These are phyloP conservation scores for Zygoascus biomembranicola DNA, from an alignment of 805 yeast genomes.

Conservation along the genomic window DNA sequence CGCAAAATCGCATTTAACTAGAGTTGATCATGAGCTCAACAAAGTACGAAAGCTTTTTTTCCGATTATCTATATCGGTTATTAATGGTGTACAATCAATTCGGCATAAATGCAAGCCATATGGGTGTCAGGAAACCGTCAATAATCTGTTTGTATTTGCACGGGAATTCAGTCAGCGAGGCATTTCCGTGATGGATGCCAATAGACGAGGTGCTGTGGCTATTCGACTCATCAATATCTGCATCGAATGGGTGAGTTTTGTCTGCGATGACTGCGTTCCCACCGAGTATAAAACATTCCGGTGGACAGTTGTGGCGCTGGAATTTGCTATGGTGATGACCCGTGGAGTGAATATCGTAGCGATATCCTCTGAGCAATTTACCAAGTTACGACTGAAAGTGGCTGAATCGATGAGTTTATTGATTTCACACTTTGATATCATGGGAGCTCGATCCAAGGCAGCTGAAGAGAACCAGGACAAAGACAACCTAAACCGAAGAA, in stretches of 20 bases:
- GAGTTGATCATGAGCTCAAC: slow-evolving; percentile 65
- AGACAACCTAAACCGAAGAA: slow-evolving; percentile 25
- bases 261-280: slow-evolving; percentile 91
- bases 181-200: slow-evolving; percentile 52
- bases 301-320: slow-evolving; percentile 94
- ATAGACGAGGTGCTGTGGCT: slow-evolving; percentile 59
- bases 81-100: slow-evolving; percentile 49
- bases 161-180: slow-evolving; percentile 75
- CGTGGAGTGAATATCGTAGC: slow-evolving; percentile 82
- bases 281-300: slow-evolving; percentile 85
- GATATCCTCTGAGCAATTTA: slow-evolving; percentile 68
- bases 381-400: slow-evolving; percentile 64
- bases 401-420: slow-evolving; percentile 91
- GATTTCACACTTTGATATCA: slow-evolving; percentile 93
- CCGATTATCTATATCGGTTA: slow-evolving; percentile 54
- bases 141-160: slow-evolving; percentile 66
- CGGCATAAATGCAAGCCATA: slow-evolving; percentile 45
- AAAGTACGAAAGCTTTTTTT: slow-evolving; percentile 59
- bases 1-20: slow-evolving; percentile 60
- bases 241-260: slow-evolving; percentile 85
- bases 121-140: slow-evolving; percentile 69
- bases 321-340: slow-evolving; percentile 92
- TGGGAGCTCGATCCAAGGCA: slow-evolving; percentile 91
- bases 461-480: slow-evolving; percentile 38
- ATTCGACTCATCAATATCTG: slow-evolving; percentile 65